Conservation (phyloP, 441 rosid species). For the Erodium moschatum region DNA sequence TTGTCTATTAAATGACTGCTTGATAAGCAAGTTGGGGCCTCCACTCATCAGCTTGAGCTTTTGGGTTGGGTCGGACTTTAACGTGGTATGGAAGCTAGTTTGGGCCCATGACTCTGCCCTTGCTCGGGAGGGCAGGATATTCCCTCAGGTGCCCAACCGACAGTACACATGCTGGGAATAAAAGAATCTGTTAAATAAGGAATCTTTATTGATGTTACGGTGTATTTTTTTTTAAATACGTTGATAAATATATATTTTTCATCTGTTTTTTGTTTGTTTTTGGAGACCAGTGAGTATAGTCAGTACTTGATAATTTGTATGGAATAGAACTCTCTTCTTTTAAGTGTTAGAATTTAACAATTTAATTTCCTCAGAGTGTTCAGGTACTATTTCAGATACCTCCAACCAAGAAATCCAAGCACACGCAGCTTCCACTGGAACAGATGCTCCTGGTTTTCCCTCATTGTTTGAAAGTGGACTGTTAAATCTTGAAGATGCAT, state of each 20-base stretch:
- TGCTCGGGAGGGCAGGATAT: too few species aligned
- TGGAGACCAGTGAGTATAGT: background rate
- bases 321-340: background rate
- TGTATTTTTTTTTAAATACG: background rate
- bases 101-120: too few species aligned
- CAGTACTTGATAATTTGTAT: background rate
- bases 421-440: constrained; percentile 27
- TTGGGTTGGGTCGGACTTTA: too few species aligned
- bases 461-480: constrained; percentile 38
- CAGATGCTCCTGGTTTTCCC: constrained; percentile 30
- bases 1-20: too few species aligned
- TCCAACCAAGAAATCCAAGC: constrained; percentile 34
- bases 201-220: background rate
- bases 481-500: constrained; percentile 38
- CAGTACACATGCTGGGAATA: background rate
- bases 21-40: too few species aligned
- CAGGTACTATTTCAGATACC: constrained; percentile 33
- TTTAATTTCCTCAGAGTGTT: constrained; percentile 22
- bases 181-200: background rate
- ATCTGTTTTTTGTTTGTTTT: background rate
- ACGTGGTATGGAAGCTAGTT: too few species aligned
- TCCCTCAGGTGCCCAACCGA: too few species aligned
- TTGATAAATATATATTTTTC: background rate
- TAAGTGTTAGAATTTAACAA: constrained; percentile 13
- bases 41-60: too few species aligned